phyloP scores from a whole-genome alignment of 2,329 filamentous ascomycete genomes.

The Phyllosticta paracitricarpa region DNA sequence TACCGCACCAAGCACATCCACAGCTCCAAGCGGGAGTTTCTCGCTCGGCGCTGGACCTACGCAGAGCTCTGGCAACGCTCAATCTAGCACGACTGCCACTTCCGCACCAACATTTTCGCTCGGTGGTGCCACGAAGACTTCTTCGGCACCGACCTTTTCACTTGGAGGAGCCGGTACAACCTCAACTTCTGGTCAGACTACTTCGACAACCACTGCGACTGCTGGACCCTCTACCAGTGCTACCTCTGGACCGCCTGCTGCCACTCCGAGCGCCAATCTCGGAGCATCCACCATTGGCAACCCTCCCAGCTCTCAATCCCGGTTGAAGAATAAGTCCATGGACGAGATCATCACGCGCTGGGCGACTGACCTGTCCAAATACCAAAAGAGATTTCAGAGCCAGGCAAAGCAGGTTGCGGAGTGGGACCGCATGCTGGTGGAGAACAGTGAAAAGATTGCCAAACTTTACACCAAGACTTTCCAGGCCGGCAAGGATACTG shows the following conservation, averaged over 20 bases:
- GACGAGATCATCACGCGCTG: slow-evolving; percentile 96
- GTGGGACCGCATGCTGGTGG: slow-evolving; percentile 88
- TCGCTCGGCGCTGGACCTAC: background rate
- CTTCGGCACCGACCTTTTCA: slow-evolving; percentile 14
- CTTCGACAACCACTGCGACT: background rate
- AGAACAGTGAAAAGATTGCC: slow-evolving; percentile 91
- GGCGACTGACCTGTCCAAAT: slow-evolving; percentile 90
- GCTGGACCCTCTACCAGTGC: slow-evolving; percentile 3
- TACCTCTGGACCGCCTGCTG: slow-evolving; percentile 16
- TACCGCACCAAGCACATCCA: background rate
- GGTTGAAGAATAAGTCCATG: slow-evolving; percentile 97
- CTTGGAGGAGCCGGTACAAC: background rate
- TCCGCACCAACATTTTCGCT: background rate
- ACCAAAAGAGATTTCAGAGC: slow-evolving; percentile 91
- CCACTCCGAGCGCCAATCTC: slow-evolving; percentile 31
- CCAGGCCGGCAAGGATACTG: slow-evolving; percentile 84
- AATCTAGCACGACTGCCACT: background rate
- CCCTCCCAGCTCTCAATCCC: slow-evolving; percentile 67
- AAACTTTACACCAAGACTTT: slow-evolving; percentile 86
- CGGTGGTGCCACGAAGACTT: background rate
- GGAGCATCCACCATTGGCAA: slow-evolving; percentile 72
- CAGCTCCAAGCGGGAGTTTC: background rate
- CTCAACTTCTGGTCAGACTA: background rate
- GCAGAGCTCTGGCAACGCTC: slow-evolving; percentile 2
- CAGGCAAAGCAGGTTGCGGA: slow-evolving; percentile 78